phyloP scores from a whole-genome alignment of 2,329 filamentous ascomycete genomes.

The Aspergillus fructus region DNA sequence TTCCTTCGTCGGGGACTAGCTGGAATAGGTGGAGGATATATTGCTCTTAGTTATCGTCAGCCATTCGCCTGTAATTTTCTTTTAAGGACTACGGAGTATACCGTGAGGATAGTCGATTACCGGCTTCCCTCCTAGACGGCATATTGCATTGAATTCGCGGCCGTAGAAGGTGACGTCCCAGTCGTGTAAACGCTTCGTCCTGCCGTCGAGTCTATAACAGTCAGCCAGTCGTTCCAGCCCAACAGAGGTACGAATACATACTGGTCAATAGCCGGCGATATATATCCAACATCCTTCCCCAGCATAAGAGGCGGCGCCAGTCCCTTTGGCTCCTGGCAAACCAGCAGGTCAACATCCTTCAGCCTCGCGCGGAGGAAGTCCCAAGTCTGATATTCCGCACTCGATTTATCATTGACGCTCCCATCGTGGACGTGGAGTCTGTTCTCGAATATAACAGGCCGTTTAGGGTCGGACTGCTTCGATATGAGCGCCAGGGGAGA shows the following conservation, averaged over 20 bases:
- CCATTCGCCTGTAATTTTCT: no score
- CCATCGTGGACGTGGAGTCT: neutral
- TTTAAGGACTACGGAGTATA: neutral
- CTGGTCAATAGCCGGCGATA: neutral
- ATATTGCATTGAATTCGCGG: conserved; percentile 9
- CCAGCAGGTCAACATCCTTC: conserved; percentile 70
- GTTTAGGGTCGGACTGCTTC: neutral
- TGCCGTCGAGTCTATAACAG: conserved; percentile 30
- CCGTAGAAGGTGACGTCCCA: conserved; percentile 43
- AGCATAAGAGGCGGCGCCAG: conserved; percentile 70
- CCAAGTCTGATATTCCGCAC: conserved; percentile 71
- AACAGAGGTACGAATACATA: neutral
- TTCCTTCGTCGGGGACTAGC: neutral
- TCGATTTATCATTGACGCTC: conserved; percentile 40
- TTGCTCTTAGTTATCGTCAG: neutral
- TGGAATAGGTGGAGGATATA: neutral
- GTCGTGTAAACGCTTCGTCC: conserved; percentile 68
- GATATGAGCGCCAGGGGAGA: conserved; percentile 59
- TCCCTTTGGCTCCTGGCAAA: conserved; percentile 71
- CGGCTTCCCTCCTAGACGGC: neutral
- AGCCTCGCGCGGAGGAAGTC: conserved; percentile 70
- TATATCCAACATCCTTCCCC: conserved; percentile 63
- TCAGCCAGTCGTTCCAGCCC: no score
- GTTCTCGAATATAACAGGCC: neutral
- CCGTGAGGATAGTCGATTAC: conserved; percentile 4